Conservation (phyloP, 148 eudicot species). For the Silene uniflora region DNA sequence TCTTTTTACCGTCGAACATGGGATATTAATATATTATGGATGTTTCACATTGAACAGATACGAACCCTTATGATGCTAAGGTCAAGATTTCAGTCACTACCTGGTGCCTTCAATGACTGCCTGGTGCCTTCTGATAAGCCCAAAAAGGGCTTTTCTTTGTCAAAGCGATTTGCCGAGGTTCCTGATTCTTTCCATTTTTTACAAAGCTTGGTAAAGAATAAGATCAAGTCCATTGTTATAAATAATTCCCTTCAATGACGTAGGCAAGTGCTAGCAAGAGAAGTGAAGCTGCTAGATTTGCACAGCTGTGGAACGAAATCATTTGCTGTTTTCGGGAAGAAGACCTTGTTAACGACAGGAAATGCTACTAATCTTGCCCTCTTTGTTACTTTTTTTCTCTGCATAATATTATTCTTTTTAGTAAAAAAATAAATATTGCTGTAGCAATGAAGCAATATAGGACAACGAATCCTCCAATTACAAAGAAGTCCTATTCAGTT, state of each 20-base stretch:
- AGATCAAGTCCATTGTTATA: slow-evolving; percentile 15
- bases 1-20: slow-evolving; percentile 1
- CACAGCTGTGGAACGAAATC: slow-evolving; percentile 82
- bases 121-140: slow-evolving; percentile 69
- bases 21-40: slow-evolving; percentile 7
- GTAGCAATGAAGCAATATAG: background rate
- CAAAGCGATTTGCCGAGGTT: slow-evolving; percentile 72
- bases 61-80: slow-evolving; percentile 88
- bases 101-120: slow-evolving; percentile 79
- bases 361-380: slow-evolving; percentile 32
- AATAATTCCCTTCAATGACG: slow-evolving; percentile 8
- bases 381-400: background rate
- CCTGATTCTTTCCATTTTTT: slow-evolving; percentile 15
- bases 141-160: slow-evolving; percentile 57
- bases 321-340: slow-evolving; percentile 71
- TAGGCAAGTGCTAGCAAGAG: slow-evolving; percentile 62
- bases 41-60: slow-evolving; percentile 47
- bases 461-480: background rate
- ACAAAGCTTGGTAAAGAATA: background rate
- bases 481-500: background rate
- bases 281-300: slow-evolving; percentile 81
- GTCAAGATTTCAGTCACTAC: slow-evolving; percentile 84
- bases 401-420: background rate
- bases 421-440: background rate
- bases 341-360: slow-evolving; percentile 75